These are phyloP conservation scores for Acacia melanoxylon DNA, from an alignment of 306 rosid species.

Conservation along the genomic window DNA sequence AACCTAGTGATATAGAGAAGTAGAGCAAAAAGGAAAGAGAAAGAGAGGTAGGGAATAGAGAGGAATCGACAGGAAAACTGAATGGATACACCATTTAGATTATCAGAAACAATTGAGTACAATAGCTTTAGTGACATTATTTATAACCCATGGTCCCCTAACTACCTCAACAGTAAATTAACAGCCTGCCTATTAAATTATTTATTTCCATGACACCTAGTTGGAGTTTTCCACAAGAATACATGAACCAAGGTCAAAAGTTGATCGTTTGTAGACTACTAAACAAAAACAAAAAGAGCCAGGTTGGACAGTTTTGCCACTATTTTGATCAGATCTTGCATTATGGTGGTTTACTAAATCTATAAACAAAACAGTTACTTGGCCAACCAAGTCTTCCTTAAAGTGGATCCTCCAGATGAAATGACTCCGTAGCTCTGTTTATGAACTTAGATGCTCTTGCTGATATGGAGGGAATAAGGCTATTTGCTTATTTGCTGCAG, in stretches of 20 bases:
- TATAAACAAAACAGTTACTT: not conserved
- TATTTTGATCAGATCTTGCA: not conserved
- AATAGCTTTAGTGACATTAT: too few species aligned
- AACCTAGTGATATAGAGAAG: too few species aligned
- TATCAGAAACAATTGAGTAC: too few species aligned
- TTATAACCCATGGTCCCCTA: too few species aligned
- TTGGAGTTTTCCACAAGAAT: conserved; percentile 1
- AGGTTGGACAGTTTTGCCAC: not conserved
- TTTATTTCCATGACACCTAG: not conserved
- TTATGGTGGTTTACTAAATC: not conserved
- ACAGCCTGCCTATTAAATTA: too few species aligned
- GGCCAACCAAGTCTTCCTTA: not conserved
- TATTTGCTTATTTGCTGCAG: not conserved
- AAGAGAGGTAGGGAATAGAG: too few species aligned
- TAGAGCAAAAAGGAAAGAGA: too few species aligned
- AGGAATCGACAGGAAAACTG: too few species aligned
- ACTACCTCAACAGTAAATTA: too few species aligned
- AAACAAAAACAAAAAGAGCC: not conserved
- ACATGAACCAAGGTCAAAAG: not conserved
- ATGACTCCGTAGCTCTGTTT: not conserved
- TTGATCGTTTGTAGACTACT: not conserved
- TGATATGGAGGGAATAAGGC: not conserved
- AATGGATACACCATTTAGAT: too few species aligned
- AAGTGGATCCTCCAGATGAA: not conserved
- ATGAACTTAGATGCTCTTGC: not conserved